Evolutionary conservation across 73 alveolate genomes (phyloP).

Genomic region (Durusdinium trenchii): DNA sequence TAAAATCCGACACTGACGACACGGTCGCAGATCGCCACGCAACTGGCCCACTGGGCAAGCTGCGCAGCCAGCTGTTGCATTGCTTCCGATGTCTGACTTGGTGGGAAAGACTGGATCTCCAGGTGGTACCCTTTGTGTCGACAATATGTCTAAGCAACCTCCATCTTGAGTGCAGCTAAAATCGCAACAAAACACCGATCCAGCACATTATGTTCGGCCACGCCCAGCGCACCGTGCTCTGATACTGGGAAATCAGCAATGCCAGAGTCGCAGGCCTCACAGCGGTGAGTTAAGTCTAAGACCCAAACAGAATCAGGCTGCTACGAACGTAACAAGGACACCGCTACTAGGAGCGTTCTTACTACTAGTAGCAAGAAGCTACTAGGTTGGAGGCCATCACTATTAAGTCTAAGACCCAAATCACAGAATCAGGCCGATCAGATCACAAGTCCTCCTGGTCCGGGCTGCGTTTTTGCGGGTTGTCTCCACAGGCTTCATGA

Average conservation of each 20-base stretch:
- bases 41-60: background rate
- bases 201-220: background rate
- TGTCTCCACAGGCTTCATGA: no score
- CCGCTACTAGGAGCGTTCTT: no score
- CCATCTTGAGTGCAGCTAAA: no score
- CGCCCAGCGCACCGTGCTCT: background rate
- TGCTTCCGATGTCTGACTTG: background rate
- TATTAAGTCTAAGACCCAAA: no score
- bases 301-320: no score
- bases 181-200: background rate
- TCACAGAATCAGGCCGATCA: no score
- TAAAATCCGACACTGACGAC: no score
- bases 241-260: constrained; percentile 30
- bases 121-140: background rate
- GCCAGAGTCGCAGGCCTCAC: constrained; percentile 60
- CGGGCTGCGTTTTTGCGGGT: no score
- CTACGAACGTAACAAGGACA: no score
- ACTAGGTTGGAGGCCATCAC: no score
- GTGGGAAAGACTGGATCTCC: background rate
- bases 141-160: background rate
- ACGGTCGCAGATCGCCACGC: background rate
- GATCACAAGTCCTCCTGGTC: no score
- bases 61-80: background rate
- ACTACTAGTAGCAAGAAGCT: no score
- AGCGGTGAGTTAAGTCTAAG: background rate